Conservation (phyloP, 305 asterid genomes). For the Plantago coronopus region DNA sequence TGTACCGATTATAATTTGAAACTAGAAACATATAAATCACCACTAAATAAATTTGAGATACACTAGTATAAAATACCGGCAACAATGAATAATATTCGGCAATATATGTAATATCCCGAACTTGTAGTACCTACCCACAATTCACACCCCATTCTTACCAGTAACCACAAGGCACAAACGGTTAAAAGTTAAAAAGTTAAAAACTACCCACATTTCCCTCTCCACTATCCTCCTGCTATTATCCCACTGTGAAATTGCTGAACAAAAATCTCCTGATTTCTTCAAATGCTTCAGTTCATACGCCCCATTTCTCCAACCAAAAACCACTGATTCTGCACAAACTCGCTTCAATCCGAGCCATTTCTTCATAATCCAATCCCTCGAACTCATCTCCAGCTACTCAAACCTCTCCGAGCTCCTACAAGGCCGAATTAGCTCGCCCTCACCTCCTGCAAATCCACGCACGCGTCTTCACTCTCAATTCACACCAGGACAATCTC, state of each 20-base stretch:
- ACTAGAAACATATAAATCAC: too few species aligned
- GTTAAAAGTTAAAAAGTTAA: too few species aligned
- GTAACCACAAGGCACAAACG: neutral
- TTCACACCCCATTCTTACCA: neutral
- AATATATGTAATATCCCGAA: neutral
- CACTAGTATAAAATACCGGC: too few species aligned
- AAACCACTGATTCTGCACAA: neutral
- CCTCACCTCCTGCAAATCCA: slow-evolving; percentile 63
- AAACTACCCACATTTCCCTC: too few species aligned
- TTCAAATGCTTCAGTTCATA: neutral
- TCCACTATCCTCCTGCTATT: too few species aligned
- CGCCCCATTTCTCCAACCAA: too few species aligned
- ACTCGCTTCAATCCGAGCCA: slow-evolving; percentile 19
- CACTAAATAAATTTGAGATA: too few species aligned
- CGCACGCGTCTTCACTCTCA: slow-evolving; percentile 43
- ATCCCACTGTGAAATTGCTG: too few species aligned
- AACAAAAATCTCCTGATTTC: too few species aligned
- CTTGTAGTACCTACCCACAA: neutral
- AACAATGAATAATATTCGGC: too few species aligned
- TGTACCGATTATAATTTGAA: too few species aligned
- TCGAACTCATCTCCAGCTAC: neutral
- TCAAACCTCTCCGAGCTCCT: slow-evolving; percentile 31
- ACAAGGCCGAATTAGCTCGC: slow-evolving; percentile 42
- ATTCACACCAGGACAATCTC: slow-evolving; percentile 58
- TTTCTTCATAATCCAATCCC: slow-evolving; percentile 12